Conservation (phyloP, 1,139 yeast species). For the Pichia norvegensis region DNA sequence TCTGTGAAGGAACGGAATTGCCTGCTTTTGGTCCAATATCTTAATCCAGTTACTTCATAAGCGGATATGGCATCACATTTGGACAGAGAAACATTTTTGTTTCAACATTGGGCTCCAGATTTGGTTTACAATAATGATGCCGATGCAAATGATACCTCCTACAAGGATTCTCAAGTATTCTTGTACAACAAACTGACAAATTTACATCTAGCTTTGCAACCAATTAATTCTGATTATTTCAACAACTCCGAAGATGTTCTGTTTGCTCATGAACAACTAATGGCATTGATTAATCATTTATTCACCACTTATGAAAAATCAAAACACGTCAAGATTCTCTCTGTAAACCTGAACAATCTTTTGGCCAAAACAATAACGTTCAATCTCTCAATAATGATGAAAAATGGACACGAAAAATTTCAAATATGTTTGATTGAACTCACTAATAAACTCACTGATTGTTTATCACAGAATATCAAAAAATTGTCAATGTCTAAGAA, state of each 20-base stretch:
- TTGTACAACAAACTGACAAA: slow-evolving; percentile 7
- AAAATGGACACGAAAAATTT: slow-evolving; percentile 26
- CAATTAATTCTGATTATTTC: neutral
- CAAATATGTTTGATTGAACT: slow-evolving; percentile 25
- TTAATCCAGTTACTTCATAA: no score
- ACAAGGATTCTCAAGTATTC: slow-evolving; percentile 4
- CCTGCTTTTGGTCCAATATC: no score
- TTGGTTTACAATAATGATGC: slow-evolving; percentile 9
- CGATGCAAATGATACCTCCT: slow-evolving; percentile 8
- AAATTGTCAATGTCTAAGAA: slow-evolving; percentile 26
- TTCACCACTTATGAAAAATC: slow-evolving; percentile 16
- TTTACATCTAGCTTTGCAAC: slow-evolving; percentile 5
- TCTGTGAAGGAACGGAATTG: no score
- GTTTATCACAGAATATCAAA: slow-evolving; percentile 18
- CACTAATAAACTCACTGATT: slow-evolving; percentile 20
- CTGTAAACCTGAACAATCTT: slow-evolving; percentile 20
- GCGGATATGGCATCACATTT: neutral
- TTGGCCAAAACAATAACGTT: slow-evolving; percentile 20
- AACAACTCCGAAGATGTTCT: slow-evolving; percentile 25
- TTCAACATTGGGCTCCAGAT: slow-evolving; percentile 7
- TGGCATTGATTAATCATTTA: slow-evolving; percentile 17
- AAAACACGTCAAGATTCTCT: slow-evolving; percentile 18
- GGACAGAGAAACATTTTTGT: slow-evolving; percentile 3
- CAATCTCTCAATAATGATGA: slow-evolving; percentile 23
- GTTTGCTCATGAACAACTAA: slow-evolving; percentile 20